Evolutionary conservation across 2,329 filamentous ascomycete genomes (phyloP).

Genomic region (Drechslerella dactyloides): DNA sequence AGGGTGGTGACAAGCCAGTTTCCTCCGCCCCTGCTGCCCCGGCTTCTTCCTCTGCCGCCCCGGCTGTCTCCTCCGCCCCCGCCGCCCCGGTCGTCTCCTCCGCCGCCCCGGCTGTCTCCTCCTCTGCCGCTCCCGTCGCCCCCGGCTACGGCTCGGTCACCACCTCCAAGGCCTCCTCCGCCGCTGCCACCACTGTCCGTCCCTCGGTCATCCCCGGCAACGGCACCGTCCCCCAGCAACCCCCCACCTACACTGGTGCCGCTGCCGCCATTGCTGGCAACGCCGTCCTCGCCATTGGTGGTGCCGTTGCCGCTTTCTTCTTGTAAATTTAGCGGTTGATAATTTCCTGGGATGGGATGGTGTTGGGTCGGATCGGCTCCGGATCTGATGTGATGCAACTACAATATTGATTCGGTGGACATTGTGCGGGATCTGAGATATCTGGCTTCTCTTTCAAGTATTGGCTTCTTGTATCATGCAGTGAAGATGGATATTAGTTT

Average conservation of each 20-base stretch:
- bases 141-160: constrained; percentile 27
- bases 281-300: constrained; percentile 42
- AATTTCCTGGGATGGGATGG: neutral
- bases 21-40: constrained; percentile 19
- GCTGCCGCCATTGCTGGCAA: constrained; percentile 36
- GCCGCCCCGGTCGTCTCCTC: constrained; percentile 2
- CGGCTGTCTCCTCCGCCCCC: neutral
- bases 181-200: constrained; percentile 16
- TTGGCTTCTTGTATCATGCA: neutral
- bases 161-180: constrained; percentile 20
- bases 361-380: neutral
- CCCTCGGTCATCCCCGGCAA: constrained; percentile 31
- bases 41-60: constrained; percentile 17
- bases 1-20: neutral
- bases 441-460: neutral
- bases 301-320: constrained; percentile 51
- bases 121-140: constrained; percentile 8
- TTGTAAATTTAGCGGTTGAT: constrained; percentile 36
- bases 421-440: neutral
- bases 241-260: constrained; percentile 33
- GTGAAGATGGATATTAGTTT: constrained; percentile 7
- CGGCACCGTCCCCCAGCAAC: constrained; percentile 9
- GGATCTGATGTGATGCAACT: constrained; percentile 1
- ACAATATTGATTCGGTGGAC: no score
- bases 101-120: neutral